These are phyloP conservation scores for Juglanconis oblonga DNA, from an alignment of 2,329 filamentous ascomycete species.

Conservation along the genomic window DNA sequence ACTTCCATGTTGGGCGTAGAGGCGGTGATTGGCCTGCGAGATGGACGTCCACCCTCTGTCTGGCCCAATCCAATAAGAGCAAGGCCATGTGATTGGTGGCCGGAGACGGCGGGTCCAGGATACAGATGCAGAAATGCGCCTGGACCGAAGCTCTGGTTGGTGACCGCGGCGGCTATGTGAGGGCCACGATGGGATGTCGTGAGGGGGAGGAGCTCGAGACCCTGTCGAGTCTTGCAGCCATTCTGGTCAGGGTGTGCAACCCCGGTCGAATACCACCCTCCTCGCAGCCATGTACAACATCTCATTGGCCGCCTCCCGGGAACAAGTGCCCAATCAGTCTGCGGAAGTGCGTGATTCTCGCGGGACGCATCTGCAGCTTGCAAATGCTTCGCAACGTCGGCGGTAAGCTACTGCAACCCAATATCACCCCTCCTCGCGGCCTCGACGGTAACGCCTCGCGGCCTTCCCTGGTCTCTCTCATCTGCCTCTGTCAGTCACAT, in stretches of 20 bases:
- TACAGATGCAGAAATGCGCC: constrained; percentile 1
- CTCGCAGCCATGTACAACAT: no score
- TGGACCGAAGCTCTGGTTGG: constrained; percentile 10
- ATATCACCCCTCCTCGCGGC: not conserved
- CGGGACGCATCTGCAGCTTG: constrained; percentile 13
- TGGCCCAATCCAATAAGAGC: not conserved
- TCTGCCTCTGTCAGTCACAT: not conserved
- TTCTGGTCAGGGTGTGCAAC: not conserved
- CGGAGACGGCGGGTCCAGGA: not conserved
- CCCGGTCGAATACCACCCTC: constrained; percentile 1
- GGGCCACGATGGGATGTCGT: constrained; percentile 4
- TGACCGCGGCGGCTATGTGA: constrained; percentile 13
- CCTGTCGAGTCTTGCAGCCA: constrained; percentile 2
- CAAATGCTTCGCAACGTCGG: constrained; percentile 7
- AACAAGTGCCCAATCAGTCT: constrained; percentile 13
- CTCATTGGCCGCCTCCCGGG: constrained; percentile 1
- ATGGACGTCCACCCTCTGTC: not conserved
- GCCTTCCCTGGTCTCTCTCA: not conserved
- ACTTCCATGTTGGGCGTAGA: not conserved
- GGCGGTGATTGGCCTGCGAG: constrained; percentile 11
- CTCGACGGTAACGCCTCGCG: no score
- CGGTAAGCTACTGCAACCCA: constrained; percentile 6
- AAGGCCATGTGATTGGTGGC: not conserved
- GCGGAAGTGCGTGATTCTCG: constrained; percentile 7
- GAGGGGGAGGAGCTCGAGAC: constrained; percentile 1